These are phyloP conservation scores for Fusarium nisikadoi DNA, from an alignment of 2,329 filamentous ascomycete genomes.

Conservation along the genomic window DNA sequence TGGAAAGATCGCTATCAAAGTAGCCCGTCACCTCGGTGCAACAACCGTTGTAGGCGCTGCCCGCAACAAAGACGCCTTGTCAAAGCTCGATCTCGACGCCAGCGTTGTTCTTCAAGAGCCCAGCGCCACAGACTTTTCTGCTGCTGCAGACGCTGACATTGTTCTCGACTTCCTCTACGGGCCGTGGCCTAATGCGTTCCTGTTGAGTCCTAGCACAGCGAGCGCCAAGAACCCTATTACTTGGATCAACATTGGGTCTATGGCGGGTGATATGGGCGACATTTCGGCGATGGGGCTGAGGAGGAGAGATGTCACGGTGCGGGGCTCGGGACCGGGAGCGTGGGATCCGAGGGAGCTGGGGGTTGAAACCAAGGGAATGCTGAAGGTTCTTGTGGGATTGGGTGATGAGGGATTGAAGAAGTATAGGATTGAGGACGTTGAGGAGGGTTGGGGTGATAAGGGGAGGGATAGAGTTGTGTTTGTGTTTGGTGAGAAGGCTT, in stretches of 20 bases:
- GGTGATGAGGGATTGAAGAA: constrained; percentile 33
- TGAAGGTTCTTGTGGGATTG: constrained; percentile 40
- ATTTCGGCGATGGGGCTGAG: constrained; percentile 58
- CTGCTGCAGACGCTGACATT: constrained; percentile 60
- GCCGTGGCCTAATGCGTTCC: constrained; percentile 52
- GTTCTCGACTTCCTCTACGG: constrained; percentile 69
- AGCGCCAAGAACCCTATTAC: constrained; percentile 55
- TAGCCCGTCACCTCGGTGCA: constrained; percentile 61
- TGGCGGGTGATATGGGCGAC: constrained; percentile 53
- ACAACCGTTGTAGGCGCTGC: constrained; percentile 62
- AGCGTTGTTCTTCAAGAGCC: constrained; percentile 55
- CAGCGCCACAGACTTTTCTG: constrained; percentile 58
- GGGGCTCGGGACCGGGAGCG: constrained; percentile 58
- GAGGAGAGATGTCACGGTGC: constrained; percentile 59
- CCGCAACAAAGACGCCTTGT: constrained; percentile 56
- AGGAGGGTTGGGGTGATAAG: constrained; percentile 40
- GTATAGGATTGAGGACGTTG: constrained; percentile 42
- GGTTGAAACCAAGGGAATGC: constrained; percentile 40
- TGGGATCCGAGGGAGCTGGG: constrained; percentile 50
- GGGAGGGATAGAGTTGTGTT: constrained; percentile 46
- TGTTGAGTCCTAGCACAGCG: constrained; percentile 53
- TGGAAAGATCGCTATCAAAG: constrained; percentile 60
- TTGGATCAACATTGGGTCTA: constrained; percentile 63
- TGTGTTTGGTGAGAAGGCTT: constrained; percentile 39
- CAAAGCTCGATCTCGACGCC: constrained; percentile 57